Base-by-base conservation (phyloP, 495 filamentous ascomycete genomes). In the Choiromyces venosus region DNA sequence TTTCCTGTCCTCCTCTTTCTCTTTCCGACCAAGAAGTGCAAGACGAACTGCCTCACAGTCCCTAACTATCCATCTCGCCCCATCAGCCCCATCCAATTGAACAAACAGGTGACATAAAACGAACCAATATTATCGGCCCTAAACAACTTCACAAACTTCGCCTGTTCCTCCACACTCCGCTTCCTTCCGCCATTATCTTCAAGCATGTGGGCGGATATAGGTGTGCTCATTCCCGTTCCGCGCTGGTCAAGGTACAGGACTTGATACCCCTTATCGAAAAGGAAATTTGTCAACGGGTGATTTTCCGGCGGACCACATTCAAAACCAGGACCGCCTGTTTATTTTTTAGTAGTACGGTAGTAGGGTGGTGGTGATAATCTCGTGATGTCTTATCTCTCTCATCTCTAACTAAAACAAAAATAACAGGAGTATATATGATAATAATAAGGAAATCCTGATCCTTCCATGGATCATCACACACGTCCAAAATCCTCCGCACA, bases 21-120 rank as follows among this genome's bases (percentile, higher is more conserved):
- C 91, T 29, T 91, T 88, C 5, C 85, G 82, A 0, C 35, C 52
- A 33, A 81, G 94, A 73, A 98, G 83, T 38, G 84, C 88, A 69
- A 89, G 85, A 1, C 94, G 87, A 33, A 98, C 88, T 14, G 93
- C 93, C 78, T 98, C 94, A 72, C 91, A 92, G 77, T 98, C 94
- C 67, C 87, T 89, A 40, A 98, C 93, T 81, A 70, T 0, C 10
- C 52, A 33, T 33, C 52, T 29, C 56, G 83, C 25, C 40, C n/a
- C 68, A 14, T 39, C 38, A 35, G 65, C 38, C 12, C 37, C 46
- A 14, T 40, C 44, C 14, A 29, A 10, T 69, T 64, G 9, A 73
- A 42, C 1, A 16, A 36, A 21, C 18, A 25, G 9, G 36, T 12
- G 12, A 29, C 8, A 12, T 4, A 18, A 40, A 10, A 40, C 74